Evolutionary conservation across 2,329 filamentous ascomycete genomes (phyloP).

Genomic region (Colletotrichum camelliae): DNA sequence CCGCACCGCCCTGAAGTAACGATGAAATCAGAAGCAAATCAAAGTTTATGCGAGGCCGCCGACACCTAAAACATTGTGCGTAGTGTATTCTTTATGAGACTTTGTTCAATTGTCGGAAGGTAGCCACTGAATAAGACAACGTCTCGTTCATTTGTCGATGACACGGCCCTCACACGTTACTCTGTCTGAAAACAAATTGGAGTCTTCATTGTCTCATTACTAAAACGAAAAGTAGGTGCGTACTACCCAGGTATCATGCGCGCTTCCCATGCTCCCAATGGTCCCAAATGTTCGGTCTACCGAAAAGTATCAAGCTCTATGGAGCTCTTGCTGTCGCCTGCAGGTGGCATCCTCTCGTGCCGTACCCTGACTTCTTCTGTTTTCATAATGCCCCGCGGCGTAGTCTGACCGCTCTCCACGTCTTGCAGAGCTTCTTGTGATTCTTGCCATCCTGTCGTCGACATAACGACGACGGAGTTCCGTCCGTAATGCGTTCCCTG

Average conservation of each 20-base stretch:
- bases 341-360: conserved; percentile 19
- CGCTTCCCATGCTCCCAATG: not conserved
- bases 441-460: conserved; percentile 33
- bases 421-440: conserved; percentile 36
- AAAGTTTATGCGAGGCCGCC: not conserved
- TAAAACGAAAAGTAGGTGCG: not conserved
- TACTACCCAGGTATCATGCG: not conserved
- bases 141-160: not conserved
- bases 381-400: conserved; percentile 30
- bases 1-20: not conserved
- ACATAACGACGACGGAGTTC: conserved; percentile 37
- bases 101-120: not conserved
- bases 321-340: conserved; percentile 10
- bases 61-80: not conserved
- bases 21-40: not conserved
- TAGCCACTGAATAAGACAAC: not conserved
- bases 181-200: not conserved
- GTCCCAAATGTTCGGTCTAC: not conserved
- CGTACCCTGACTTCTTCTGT: conserved; percentile 34
- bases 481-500: conserved; percentile 29
- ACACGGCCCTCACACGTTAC: not conserved
- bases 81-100: fast-evolving
- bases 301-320: conserved; percentile 19
- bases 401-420: conserved; percentile 1
- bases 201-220: not conserved